phyloP scores from a whole-genome alignment of 2,329 filamentous ascomycete species.

The Colletotrichum orchidophilum region DNA sequence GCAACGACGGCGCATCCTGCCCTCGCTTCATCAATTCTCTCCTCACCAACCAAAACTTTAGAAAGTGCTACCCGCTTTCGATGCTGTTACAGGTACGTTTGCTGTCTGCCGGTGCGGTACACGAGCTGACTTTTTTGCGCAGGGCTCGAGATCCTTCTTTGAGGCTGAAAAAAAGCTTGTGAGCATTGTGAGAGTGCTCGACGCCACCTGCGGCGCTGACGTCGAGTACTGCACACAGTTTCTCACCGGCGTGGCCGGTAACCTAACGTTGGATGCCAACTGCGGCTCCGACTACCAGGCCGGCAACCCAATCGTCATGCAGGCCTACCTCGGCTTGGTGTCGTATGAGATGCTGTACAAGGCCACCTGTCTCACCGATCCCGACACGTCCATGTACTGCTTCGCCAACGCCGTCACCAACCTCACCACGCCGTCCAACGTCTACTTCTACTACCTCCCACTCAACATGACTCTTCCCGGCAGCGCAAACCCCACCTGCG shows the following conservation, averaged over 20 bases:
- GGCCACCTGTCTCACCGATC: constrained; percentile 81
- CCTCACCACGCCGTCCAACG: constrained; percentile 71
- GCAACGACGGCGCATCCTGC: constrained; percentile 61
- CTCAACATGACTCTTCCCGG: constrained; percentile 77
- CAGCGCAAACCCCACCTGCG: constrained; percentile 77
- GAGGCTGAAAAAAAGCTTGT: constrained; percentile 76
- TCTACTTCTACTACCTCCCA: constrained; percentile 87
- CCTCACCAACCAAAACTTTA: constrained; percentile 72
- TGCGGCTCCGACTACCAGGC: constrained; percentile 77
- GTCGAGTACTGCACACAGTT: constrained; percentile 70
- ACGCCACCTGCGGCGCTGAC: constrained; percentile 79
- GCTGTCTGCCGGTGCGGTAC: background rate
- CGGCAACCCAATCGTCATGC: constrained; percentile 75
- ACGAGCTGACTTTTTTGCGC: constrained; percentile 36
- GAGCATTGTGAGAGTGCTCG: constrained; percentile 79
- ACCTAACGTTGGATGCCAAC: constrained; percentile 69
- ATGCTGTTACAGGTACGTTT: constrained; percentile 78
- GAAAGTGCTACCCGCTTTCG: constrained; percentile 83
- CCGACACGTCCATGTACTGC: constrained; percentile 74
- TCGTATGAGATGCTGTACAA: constrained; percentile 83
- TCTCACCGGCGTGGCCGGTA: constrained; percentile 70
- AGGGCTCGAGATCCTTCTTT: constrained; percentile 90
- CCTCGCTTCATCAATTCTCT: constrained; percentile 75
- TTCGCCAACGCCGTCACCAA: constrained; percentile 89
- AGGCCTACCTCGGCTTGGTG: constrained; percentile 79